phyloP scores from a whole-genome alignment of 192 early-diverging fungal species.

The Podila minutissima region DNA sequence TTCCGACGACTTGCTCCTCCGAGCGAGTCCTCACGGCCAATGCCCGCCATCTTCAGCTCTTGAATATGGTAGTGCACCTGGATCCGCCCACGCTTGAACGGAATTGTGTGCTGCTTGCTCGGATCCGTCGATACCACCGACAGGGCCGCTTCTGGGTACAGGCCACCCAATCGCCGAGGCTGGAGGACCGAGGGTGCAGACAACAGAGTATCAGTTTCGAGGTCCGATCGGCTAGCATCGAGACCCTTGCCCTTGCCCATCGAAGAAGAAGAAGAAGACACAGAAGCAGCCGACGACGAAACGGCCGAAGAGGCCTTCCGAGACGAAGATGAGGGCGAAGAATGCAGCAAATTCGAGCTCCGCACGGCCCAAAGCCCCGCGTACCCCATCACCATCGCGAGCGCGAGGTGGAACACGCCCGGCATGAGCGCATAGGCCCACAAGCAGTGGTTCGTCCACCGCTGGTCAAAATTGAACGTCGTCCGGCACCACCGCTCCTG shows the following conservation, averaged over 20 bases:
- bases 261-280: neutral
- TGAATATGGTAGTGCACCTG: constrained; percentile 50
- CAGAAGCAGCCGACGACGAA: neutral
- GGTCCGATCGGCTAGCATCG: neutral
- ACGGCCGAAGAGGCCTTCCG: neutral
- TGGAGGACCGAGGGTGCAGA: neutral
- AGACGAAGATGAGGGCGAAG: neutral
- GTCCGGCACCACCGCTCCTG: constrained; percentile 31
- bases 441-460: constrained; percentile 38
- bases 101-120: constrained; percentile 2
- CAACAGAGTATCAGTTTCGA: neutral
- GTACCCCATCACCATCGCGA: constrained; percentile 17
- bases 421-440: constrained; percentile 39
- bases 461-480: constrained; percentile 12
- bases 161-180: too few relatives aligned
- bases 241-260: neutral
- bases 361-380: constrained; percentile 22
- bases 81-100: constrained; percentile 31
- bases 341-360: constrained; percentile 8
- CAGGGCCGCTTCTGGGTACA: neutral
- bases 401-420: constrained; percentile 12
- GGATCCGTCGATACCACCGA: neutral
- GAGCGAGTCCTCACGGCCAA: neutral
- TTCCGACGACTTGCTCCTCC: neutral
- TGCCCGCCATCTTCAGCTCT: constrained; percentile 25